Base-by-base conservation (phyloP, 176 grass and related monocot genomes). In the Aegilops sharonensis region DNA sequence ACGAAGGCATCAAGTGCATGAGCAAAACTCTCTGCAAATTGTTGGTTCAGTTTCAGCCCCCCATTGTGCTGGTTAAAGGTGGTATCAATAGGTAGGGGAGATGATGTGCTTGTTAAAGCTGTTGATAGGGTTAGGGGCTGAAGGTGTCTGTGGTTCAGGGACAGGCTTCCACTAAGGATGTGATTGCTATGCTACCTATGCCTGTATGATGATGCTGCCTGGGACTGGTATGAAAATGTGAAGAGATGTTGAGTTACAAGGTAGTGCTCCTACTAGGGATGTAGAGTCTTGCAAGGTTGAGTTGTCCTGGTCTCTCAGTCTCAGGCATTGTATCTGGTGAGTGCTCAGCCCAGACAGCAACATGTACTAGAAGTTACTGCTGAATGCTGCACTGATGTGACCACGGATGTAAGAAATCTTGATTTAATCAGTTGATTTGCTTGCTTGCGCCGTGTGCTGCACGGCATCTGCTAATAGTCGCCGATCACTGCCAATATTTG, bases 51-150 rank as follows among this genome's bases (percentile, higher is more conserved):
- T 21, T 27, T 42, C 36, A 7, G 69, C 52, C 30, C 15, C 15
- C 66, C 11, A 25, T 1, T 77, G 83, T 80, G 89, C 72, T 72
- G 48, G 40, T 11, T 43, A 66, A 66, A 81, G 72, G 17, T 20
- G 15, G 1, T 70, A 18, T 20, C 42, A 8, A 65, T 27, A 39
- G 30, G 43, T 72, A 34, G 10, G 64, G 75, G 12, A 36, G 87
- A 54, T 37, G 64, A 25, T 45, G 20, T 83, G 48, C 17, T 42
- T 32, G 37, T 12, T 20, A 65, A 68, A 20, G 15, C 18, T 59
- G 18, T 59, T 59, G 56, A 21, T 59, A 21, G 20, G 56, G 56
- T 57, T 57, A 57, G 54, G 54, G 54, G 56, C 0, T 59, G 0
- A 59, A 57, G 56, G 6, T 8, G 56, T 59, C 54, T 57, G 54